A percentile compares a stretch with the other conserved stretches of the same genome.
Conservation (phyloP, 768 basidiomycete genomes). For the Kondoa malvinella region DNA sequence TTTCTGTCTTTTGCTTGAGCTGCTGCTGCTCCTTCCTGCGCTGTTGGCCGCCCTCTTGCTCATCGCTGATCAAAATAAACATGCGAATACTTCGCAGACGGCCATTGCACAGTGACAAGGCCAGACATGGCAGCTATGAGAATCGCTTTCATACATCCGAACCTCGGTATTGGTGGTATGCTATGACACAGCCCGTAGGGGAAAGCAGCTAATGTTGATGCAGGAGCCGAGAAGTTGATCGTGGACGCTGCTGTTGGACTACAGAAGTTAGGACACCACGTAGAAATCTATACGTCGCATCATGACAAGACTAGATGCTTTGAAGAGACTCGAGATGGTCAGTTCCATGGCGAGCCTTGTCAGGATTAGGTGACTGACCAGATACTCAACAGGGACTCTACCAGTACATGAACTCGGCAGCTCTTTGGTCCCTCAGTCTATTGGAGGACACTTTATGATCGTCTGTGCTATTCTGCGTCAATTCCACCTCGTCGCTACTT, state of each 20-base stretch:
- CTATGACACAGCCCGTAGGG: too few relatives aligned
- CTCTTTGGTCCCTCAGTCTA: slow-evolving; percentile 62
- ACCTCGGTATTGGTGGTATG: neutral
- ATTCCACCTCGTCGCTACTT: slow-evolving; percentile 54
- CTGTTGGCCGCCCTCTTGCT: neutral
- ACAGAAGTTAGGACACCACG: slow-evolving; percentile 61
- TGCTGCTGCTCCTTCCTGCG: neutral
- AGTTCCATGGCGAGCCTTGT: slow-evolving; percentile 23
- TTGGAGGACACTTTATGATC: slow-evolving; percentile 69
- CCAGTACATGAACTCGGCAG: slow-evolving; percentile 49
- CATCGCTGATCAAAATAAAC: neutral
- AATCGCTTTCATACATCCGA: neutral
- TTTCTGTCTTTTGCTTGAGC: neutral
- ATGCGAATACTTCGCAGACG: neutral
- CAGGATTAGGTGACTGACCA: neutral
- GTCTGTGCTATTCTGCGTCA: slow-evolving; percentile 76
- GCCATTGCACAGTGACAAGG: neutral
- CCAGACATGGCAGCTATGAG: neutral
- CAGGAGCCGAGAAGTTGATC: slow-evolving; percentile 82
- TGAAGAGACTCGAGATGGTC: slow-evolving; percentile 82
- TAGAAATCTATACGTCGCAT: slow-evolving; percentile 83
- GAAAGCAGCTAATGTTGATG: too few relatives aligned
- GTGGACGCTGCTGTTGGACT: slow-evolving; percentile 87
- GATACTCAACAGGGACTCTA: slow-evolving; percentile 47
- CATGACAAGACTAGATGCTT: slow-evolving; percentile 60